Evolutionary conservation across 2,329 filamentous ascomycete genomes (phyloP), one percentile per base, ranked within the genome.

Genomic region (Ceratocystis cacaofunesta): DNA sequence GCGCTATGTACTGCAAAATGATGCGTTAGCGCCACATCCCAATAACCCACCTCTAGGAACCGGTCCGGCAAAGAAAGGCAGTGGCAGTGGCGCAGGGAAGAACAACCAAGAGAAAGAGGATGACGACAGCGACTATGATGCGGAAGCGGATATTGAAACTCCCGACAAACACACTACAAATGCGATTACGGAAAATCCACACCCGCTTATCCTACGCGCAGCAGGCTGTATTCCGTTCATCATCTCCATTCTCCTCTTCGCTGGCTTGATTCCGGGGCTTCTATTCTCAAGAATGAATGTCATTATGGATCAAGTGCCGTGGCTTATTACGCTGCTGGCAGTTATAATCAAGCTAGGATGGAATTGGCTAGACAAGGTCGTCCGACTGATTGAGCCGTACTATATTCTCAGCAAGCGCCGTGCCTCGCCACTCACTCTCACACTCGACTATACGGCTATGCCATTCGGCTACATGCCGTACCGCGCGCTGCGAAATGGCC

Each of bases 381-480:
- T 89, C 60, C 84, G 87, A 52, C 85, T 89, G 79, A 83, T 89
- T 73, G 86, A 90, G 72, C 87, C 87, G 1, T 90, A 87, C 71
- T 88, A 86, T 71, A 82, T 88, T 67, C 80, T 90, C 1, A 86
- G 83, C 15, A 78, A 78, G 63, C 81, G 87, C 2, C 82, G 87
- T 69, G 86, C 87, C 2, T 82, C 84, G 0, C 78, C 86, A 5
- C 82, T 79, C 69, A 86, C 83, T 1, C 79, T 90, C 5, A 85
- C 84, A 0, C 80, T 90, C 8, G 87, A 90, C 73, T 90, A 90
- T 73, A 87, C 85, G 0, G 85, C 85, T 32, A 82, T 88, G 70
- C 85, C 87, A 4, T 88, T 88, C 64, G 83, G 83, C 2, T 85
- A 81, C 73, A 79, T 88, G 25, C 82, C 85, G 0, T 70, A 87